Evolutionary conservation across 1,284 basidiomycete genomes (phyloP).

Genomic region (Cutaneotrichosporon sp.): DNA sequence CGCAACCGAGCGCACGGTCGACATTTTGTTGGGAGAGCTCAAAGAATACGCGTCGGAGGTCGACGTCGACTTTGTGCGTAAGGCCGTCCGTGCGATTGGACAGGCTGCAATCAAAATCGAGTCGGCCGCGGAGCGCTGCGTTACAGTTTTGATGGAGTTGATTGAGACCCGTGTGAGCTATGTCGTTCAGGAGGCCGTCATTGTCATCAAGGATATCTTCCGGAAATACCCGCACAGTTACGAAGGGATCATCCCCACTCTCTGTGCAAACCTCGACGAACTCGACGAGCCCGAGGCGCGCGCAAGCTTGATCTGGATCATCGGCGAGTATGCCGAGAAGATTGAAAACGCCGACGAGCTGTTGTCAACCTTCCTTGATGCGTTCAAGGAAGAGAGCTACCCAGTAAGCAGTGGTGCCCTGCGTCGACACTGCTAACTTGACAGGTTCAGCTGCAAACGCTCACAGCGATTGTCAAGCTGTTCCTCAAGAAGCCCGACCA

Average conservation of each 20-base stretch:
- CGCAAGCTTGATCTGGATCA: slow-evolving; percentile 95
- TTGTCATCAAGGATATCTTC: slow-evolving; percentile 98
- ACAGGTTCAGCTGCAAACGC: slow-evolving; percentile 88
- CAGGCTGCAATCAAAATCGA: slow-evolving; percentile 96
- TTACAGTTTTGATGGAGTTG: slow-evolving; percentile 75
- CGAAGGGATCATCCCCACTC: slow-evolving; percentile 84
- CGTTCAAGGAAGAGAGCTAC: slow-evolving; percentile 89
- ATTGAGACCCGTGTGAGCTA: slow-evolving; percentile 93
- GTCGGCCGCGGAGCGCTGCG: slow-evolving; percentile 80
- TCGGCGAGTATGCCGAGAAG: slow-evolving; percentile 92
- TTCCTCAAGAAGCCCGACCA: slow-evolving; percentile 92
- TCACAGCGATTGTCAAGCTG: slow-evolving; percentile 93
- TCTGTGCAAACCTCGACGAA: slow-evolving; percentile 87
- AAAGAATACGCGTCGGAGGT: slow-evolving; percentile 99
- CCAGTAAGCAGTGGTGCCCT: slow-evolving; percentile 47
- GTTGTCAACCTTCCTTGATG: slow-evolving; percentile 83
- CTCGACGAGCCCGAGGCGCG: slow-evolving; percentile 96
- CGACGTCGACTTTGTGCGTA: slow-evolving; percentile 95
- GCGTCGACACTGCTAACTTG: not conserved
- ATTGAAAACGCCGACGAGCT: slow-evolving; percentile 96
- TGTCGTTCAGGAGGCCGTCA: slow-evolving; percentile 94
- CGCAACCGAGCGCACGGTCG: slow-evolving; percentile 82
- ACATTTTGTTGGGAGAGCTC: slow-evolving; percentile 85
- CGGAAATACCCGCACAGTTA: slow-evolving; percentile 94
- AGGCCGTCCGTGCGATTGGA: slow-evolving; percentile 93